phyloP scores from a whole-genome alignment of 2,329 filamentous ascomycete species.

The Microdochium trichocladiopsis region DNA sequence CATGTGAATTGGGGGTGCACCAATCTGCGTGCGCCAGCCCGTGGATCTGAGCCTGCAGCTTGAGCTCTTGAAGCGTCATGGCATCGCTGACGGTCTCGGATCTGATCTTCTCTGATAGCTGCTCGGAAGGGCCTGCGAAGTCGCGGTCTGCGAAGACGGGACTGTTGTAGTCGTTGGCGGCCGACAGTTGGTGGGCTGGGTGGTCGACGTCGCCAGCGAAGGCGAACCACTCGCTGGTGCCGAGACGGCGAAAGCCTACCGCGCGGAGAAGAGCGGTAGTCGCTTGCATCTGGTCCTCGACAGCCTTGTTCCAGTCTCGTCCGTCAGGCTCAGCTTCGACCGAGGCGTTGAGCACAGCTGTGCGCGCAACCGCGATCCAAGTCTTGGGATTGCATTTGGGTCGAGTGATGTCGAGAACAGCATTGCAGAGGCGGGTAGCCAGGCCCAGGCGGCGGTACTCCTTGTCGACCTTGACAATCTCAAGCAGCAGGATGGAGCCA shows the following conservation, averaged over 20 bases:
- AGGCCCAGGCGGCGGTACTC: slow-evolving; percentile 16
- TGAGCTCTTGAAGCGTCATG: neutral
- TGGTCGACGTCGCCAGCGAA: slow-evolving; percentile 15
- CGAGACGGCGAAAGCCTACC: slow-evolving; percentile 13
- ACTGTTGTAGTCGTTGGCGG: slow-evolving; percentile 1
- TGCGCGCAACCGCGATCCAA: neutral
- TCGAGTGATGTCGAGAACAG: slow-evolving; percentile 17
- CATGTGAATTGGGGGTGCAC: neutral
- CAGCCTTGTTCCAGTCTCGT: slow-evolving; percentile 13
- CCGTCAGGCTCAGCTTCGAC: neutral
- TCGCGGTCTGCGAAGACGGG: slow-evolving; percentile 1
- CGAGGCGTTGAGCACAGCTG: neutral
- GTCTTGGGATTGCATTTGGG: slow-evolving; percentile 1
- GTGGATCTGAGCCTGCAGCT: neutral
- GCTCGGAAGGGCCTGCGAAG: too few relatives aligned
- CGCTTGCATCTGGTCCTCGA: slow-evolving; percentile 10
- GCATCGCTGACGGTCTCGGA: too few relatives aligned
- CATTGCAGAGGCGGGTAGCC: slow-evolving; percentile 18
- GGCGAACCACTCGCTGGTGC: slow-evolving; percentile 20
- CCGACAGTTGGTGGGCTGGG: slow-evolving; percentile 10
- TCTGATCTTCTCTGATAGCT: too few relatives aligned
- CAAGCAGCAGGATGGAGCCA: slow-evolving; percentile 16
- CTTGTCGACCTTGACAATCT: slow-evolving; percentile 8
- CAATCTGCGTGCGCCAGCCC: neutral
- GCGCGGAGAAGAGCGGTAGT: slow-evolving; percentile 5